Percentiles rank a stretch among this genome's conserved stretches.
phyloP scores from a whole-genome alignment of 768 basidiomycete genomes.

The Russula sp. region DNA sequence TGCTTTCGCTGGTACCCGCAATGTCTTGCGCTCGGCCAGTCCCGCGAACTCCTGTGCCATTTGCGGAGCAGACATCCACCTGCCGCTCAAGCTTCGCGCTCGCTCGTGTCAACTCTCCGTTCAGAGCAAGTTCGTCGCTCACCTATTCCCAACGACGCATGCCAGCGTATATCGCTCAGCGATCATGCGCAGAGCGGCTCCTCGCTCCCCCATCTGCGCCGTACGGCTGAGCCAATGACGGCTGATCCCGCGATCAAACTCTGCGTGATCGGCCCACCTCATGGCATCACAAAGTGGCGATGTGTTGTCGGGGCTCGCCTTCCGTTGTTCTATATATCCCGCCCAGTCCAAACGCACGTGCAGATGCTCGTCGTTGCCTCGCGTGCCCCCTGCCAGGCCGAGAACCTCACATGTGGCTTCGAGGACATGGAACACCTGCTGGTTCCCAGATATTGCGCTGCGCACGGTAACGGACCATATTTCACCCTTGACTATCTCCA shows the following conservation, averaged over 20 bases:
- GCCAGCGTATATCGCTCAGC: conserved; percentile 67
- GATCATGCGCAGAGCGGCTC: conserved; percentile 44
- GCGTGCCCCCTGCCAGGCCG: conserved; percentile 39
- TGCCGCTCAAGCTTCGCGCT: conserved; percentile 57
- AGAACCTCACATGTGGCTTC: conserved; percentile 74
- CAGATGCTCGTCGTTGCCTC: not conserved
- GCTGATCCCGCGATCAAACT: conserved; percentile 67
- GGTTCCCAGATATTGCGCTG: not conserved
- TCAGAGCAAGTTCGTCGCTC: conserved; percentile 20
- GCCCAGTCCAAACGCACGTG: conserved; percentile 63
- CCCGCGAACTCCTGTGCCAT: conserved; percentile 74
- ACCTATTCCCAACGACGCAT: conserved; percentile 73
- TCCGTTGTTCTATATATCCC: conserved; percentile 45
- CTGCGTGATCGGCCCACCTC: conserved; percentile 68
- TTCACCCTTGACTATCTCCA: conserved; percentile 53
- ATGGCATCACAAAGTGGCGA: conserved; percentile 43
- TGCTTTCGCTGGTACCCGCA: conserved; percentile 28
- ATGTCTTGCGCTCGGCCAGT: conserved; percentile 29
- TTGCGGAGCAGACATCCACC: conserved; percentile 61
- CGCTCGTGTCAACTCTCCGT: not conserved
- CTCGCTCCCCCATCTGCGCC: conserved; percentile 43
- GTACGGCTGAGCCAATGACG: conserved; percentile 57
- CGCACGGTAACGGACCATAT: conserved; percentile 55
- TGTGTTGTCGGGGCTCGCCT: not conserved
- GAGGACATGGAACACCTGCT: conserved; percentile 53